A percentile compares a stretch with the other conserved stretches of the same genome.
Conservation (phyloP, 208 protist genomes). For the Wallacemonas sp. region DNA sequence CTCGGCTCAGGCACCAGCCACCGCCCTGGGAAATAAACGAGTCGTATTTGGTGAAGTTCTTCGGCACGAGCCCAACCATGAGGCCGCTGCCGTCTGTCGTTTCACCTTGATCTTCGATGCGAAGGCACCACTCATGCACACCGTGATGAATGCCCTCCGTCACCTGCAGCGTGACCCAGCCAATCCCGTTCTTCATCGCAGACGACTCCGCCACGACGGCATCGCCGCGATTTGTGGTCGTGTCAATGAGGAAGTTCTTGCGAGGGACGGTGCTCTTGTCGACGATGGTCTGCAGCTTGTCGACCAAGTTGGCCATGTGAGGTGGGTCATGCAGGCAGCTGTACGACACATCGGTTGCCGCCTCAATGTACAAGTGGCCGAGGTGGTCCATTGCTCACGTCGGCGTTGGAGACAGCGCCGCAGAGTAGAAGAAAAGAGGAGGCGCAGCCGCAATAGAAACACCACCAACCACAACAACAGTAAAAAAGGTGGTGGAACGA, state of each 20-base stretch:
- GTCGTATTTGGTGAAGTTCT: conserved; percentile 90
- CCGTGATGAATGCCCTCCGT: conserved; percentile 87
- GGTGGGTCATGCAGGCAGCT: conserved; percentile 68
- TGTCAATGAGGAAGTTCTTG: conserved; percentile 89
- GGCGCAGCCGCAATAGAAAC: too few relatives aligned
- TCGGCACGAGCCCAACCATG: conserved; percentile 93
- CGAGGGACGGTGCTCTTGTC: conserved; percentile 69
- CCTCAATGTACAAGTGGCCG: conserved; percentile 49
- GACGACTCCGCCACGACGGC: conserved; percentile 87
- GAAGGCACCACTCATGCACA: conserved; percentile 92
- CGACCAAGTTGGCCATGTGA: conserved; percentile 71
- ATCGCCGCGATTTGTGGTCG: conserved; percentile 87
- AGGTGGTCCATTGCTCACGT: conserved; percentile 69
- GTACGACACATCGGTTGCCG: conserved; percentile 31
- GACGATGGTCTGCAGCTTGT: conserved; percentile 66
- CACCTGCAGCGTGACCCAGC: conserved; percentile 92
- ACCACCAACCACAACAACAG: too few relatives aligned
- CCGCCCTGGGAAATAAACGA: conserved; percentile 93
- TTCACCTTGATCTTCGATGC: conserved; percentile 91
- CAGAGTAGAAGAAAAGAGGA: too few relatives aligned
- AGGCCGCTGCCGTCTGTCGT: conserved; percentile 91
- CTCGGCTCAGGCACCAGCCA: conserved; percentile 91
- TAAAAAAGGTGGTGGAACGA: too few relatives aligned
- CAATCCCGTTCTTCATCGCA: conserved; percentile 88
- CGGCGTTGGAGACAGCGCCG: too few relatives aligned